Base-by-base conservation (phyloP, 139 green algal species). In the Yamagishiella unicocca region DNA sequence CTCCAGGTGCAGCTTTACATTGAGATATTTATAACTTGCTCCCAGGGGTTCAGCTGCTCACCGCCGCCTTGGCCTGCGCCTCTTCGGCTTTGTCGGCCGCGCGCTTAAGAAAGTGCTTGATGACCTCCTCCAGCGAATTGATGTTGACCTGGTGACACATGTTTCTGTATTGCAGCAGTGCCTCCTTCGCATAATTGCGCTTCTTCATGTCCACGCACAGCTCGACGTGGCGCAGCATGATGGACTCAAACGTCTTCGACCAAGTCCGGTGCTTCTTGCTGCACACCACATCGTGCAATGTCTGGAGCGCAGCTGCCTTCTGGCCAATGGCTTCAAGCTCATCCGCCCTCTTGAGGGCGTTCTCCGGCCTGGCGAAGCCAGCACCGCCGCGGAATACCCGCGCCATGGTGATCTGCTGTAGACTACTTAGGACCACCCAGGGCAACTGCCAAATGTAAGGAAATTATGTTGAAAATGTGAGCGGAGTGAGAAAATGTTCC, bases 181-280 rank as follows among this genome's bases (percentile, higher is more conserved):
- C 98, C 87, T 99, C 98, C 95, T 99, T 99, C 78, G 95, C 96
- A 40, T 98, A 96, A 64, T 97, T 95, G 33, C 97, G 96, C 91
- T 94, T 94, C 92, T 96, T 96, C 92, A 97, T 96, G 73, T 99
- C 97, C 76, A 98, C 96, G 87, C 94, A 97, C 67, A 99, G 93
- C 90, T 99, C 97, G 17, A 99, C 90, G 90, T 99, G 97, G 90
- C 97, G 97, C 90, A 99, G 96, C 96, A 99, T 99, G 92, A 99
- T 98, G 76, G 93, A 83, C 90, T 98, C 95, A 72, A 97, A 93
- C 8, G 95, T 95, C 91, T 99, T 98, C 67, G 94, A 95, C 98
- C 98, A 99, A 31, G 96, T 97, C 50, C 97, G 92, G 90, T 99
- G 95, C 80, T 97, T 95, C 93, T 98, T 99, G 94, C 93, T 98